Evolutionary conservation across 352 stramenopile species (phyloP).

Genomic region (Aphanomyces cochlioides): DNA sequence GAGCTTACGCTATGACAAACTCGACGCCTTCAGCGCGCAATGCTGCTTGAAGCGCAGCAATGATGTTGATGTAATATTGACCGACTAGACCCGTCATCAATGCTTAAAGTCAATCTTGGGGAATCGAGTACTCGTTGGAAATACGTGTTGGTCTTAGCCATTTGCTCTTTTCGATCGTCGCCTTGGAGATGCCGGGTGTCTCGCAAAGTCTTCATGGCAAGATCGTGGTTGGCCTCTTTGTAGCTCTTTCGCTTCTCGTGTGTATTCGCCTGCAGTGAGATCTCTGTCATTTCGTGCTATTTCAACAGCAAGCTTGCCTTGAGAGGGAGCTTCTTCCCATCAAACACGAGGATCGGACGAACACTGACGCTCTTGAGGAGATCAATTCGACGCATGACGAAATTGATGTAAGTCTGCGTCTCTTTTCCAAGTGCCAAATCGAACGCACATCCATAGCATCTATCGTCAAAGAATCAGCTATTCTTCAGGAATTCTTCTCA

Average conservation of each 20-base stretch:
- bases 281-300: background rate
- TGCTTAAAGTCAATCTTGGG: background rate
- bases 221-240: constrained; percentile 57
- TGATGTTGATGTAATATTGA: constrained; percentile 64
- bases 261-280: constrained; percentile 45
- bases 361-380: constrained; percentile 54
- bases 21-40: constrained; percentile 42
- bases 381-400: constrained; percentile 73
- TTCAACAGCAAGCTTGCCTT: constrained; percentile 39
- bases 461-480: constrained; percentile 29
- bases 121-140: constrained; percentile 44
- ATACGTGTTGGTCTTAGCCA: constrained; percentile 53
- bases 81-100: constrained; percentile 35
- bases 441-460: constrained; percentile 74
- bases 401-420: constrained; percentile 63
- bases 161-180: constrained; percentile 45
- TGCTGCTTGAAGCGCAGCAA: constrained; percentile 56
- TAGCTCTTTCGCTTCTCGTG: constrained; percentile 55
- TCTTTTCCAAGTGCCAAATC: constrained; percentile 60
- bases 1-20: constrained; percentile 51
- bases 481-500: constrained; percentile 4
- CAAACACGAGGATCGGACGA: constrained; percentile 63
- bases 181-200: constrained; percentile 47
- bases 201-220: constrained; percentile 49
- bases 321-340: constrained; percentile 64